Conservation (phyloP, 495 filamentous ascomycete species). For the Neurospora intermedia region DNA sequence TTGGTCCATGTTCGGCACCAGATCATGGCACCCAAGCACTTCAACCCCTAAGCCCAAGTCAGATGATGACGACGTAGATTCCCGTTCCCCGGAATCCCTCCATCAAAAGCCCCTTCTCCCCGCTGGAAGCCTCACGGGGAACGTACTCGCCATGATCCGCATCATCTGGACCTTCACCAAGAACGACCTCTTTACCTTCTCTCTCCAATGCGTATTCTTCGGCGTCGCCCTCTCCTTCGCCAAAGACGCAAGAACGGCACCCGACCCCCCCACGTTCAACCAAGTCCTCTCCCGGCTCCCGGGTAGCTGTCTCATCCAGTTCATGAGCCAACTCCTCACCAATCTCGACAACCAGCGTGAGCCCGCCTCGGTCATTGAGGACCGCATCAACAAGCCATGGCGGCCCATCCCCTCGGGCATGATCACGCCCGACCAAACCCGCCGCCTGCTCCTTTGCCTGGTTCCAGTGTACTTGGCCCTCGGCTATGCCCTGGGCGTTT, state of each 20-base stretch:
- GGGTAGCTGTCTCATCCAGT: not conserved
- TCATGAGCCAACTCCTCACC: constrained; percentile 26
- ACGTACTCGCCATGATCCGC: not conserved
- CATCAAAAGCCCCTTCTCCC: not conserved
- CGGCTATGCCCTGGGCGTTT: constrained; percentile 25
- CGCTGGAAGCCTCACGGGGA: not conserved
- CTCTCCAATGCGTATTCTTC: not conserved
- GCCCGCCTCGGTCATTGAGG: constrained; percentile 37
- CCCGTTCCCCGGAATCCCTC: not conserved
- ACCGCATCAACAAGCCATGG: constrained; percentile 50
- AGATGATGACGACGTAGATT: not conserved
- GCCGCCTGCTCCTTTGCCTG: constrained; percentile 22
- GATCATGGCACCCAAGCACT: not conserved
- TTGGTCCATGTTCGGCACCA: not conserved
- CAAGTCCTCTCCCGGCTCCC: not conserved
- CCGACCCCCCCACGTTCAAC: not conserved
- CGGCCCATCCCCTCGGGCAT: constrained; percentile 37
- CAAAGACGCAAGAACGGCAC: not conserved
- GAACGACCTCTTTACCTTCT: not conserved
- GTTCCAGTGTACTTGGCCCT: constrained; percentile 26
- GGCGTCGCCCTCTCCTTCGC: not conserved
- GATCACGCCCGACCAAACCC: constrained; percentile 28
- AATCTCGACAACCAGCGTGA: constrained; percentile 41
- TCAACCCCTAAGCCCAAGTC: not conserved
- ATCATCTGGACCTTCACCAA: not conserved